Evolutionary conservation across 2,329 filamentous ascomycete genomes (phyloP).

Genomic region (Colletotrichum trifolii): DNA sequence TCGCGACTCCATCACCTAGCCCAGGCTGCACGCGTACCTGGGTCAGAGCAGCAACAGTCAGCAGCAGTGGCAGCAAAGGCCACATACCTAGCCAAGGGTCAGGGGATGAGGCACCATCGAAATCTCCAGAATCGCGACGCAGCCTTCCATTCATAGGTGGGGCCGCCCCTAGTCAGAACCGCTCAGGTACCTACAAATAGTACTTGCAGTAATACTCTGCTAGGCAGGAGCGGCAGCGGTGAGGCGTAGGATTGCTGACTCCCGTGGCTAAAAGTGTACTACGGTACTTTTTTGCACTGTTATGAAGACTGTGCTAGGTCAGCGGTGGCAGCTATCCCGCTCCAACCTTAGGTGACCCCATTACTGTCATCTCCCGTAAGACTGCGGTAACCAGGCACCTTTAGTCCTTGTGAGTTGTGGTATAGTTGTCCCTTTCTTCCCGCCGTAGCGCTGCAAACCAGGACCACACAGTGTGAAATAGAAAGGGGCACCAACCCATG

Average conservation of each 20-base stretch:
- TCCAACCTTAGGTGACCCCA: neutral
- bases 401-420: no score
- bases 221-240: constrained; percentile 33
- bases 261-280: constrained; percentile 22
- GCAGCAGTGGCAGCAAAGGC: constrained; percentile 21
- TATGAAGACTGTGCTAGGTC: constrained; percentile 9
- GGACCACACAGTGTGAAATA: constrained; percentile 38
- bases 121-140: constrained; percentile 35
- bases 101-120: constrained; percentile 20
- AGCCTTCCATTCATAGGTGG: constrained; percentile 10
- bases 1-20: no score
- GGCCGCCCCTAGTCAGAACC: constrained; percentile 3
- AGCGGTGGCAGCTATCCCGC: constrained; percentile 27
- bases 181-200: no score
- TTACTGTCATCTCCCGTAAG: no score
- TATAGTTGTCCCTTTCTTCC: no score
- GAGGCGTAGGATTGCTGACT: constrained; percentile 23
- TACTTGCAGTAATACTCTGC: constrained; percentile 5
- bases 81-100: constrained; percentile 25
- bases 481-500: constrained; percentile 8
- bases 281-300: constrained; percentile 12
- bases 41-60: neutral
- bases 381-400: no score
- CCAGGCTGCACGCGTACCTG: no score
- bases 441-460: neutral